Evolutionary conservation across 371 early-diverging fungal species (phyloP).

Genomic region (Mucor velutinosus): DNA sequence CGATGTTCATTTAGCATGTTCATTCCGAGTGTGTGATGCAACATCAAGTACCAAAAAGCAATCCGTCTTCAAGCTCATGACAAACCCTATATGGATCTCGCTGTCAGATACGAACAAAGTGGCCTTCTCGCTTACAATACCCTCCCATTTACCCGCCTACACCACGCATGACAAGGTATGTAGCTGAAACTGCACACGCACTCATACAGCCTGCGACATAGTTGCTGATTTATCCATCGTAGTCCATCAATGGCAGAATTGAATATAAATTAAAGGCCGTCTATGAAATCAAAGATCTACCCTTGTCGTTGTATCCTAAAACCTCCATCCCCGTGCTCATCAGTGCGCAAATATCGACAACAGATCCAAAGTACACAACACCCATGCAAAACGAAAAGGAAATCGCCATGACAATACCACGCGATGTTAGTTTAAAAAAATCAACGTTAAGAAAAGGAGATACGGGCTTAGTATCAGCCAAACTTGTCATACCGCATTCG

Average conservation of each 20-base stretch:
- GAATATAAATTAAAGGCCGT: constrained; percentile 32
- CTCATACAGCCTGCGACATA: not conserved
- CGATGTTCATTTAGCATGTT: constrained; percentile 24
- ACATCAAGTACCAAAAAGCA: not conserved
- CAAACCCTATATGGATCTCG: constrained; percentile 8
- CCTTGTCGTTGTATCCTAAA: constrained; percentile 31
- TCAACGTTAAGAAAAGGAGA: constrained; percentile 25
- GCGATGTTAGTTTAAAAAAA: constrained; percentile 22
- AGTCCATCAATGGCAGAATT: constrained; percentile 30
- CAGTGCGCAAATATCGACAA: constrained; percentile 24
- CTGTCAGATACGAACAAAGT: constrained; percentile 4
- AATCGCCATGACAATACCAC: constrained; percentile 20
- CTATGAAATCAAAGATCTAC: constrained; percentile 23
- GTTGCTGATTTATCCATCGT: not conserved
- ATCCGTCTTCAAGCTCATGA: constrained; percentile 23
- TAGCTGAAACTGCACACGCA: not conserved
- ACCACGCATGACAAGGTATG: constrained; percentile 22
- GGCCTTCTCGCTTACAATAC: constrained; percentile 21
- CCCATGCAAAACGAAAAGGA: constrained; percentile 25
- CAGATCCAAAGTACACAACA: constrained; percentile 14
- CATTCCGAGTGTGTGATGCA: constrained; percentile 4
- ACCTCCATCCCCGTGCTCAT: constrained; percentile 14
- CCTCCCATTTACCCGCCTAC: constrained; percentile 26
- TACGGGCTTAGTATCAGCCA: constrained; percentile 19
- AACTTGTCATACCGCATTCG: constrained; percentile 20